These are phyloP conservation scores for Neofusicoccum umdonicola DNA, from an alignment of 2,329 filamentous ascomycete species.

Conservation along the genomic window DNA sequence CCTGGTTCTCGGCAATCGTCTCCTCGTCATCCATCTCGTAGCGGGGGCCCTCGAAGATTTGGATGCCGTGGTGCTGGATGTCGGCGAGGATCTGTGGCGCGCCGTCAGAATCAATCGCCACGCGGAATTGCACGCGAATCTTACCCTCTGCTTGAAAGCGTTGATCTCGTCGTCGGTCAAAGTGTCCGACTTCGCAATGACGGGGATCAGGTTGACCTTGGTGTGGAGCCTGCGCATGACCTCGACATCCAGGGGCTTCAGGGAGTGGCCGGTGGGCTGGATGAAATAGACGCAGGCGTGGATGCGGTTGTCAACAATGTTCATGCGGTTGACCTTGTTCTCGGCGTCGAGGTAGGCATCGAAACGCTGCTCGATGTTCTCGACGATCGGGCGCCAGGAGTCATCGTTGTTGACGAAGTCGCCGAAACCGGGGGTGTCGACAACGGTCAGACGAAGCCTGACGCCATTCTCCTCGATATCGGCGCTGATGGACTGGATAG, in stretches of 20 bases:
- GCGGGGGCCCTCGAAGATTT: constrained; percentile 97
- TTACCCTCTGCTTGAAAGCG: constrained; percentile 92
- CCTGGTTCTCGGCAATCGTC: constrained; percentile 99
- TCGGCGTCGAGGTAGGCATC: constrained; percentile 98
- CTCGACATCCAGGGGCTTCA: constrained; percentile 98
- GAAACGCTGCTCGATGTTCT: constrained; percentile 99
- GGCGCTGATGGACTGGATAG: constrained; percentile 54
- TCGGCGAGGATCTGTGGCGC: constrained; percentile 82
- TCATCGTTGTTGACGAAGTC: constrained; percentile 99
- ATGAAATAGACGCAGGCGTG: constrained; percentile 99
- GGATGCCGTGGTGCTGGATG: constrained; percentile 94
- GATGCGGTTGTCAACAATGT: constrained; percentile 98
- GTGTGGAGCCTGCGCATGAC: constrained; percentile 99
- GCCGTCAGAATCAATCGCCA: neutral
- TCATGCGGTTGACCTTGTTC: constrained; percentile 99
- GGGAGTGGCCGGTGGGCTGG: constrained; percentile 94
- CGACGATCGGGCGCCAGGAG: constrained; percentile 97
- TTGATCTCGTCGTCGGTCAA: constrained; percentile 94
- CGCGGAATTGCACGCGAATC: constrained; percentile 38
- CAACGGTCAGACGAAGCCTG: constrained; percentile 90
- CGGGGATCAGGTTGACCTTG: constrained; percentile 99
- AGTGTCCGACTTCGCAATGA: constrained; percentile 98
- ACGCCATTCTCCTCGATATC: constrained; percentile 96
- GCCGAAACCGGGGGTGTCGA: constrained; percentile 96
- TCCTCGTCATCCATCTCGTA: constrained; percentile 99